Base-by-base conservation (phyloP, 495 filamentous ascomycete species). In the Penicillium cosmopolitanum region DNA sequence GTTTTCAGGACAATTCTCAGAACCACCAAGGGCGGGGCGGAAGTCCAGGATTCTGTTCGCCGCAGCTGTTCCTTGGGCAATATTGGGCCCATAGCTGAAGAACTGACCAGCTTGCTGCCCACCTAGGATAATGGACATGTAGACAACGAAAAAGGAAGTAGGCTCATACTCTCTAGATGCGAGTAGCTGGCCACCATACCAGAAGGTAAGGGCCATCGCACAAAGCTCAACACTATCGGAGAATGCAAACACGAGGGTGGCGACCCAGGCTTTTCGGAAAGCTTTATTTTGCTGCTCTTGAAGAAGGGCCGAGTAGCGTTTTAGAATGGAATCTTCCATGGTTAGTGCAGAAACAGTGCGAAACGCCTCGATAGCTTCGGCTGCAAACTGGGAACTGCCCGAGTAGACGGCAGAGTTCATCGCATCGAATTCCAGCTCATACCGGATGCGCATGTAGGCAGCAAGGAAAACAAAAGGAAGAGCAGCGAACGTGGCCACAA, bases 131-230 rank as follows among this genome's bases (percentile, higher is more conserved):
- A 89, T 78, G 0, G 75, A 80, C 56, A 86, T 82, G 52, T 85
- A 88, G 3, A 85, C 72, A 8, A 86, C 75, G 58, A 86, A 87
- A 64, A 89, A 88, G 18, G 80, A 53, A 4, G 65, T 65, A 7
- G 78, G 65, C 2, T 71, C 65, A 61, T 86, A 86, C 54, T 86
- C 80, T 8, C 69, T 67, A 5, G 69, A 72, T 1, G 81, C 75
- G 13, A 88, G 67, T 11, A 88, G 74, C n/a, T 75, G 77, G 5
- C 79, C 80, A 3, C 85, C 84, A 40, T 81, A 89, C 82, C 84
- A 86, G 54, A 87, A 86, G 4, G 78, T 82, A 6, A 87, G 67
- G 0, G 81, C 85, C 67, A 82, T 76, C 48, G 79, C 81, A 16
- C 86, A 74, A 5, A 89, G 64, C 19, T 78, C 73, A 3, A 79